Evolutionary conservation across 148 eudicot species (phyloP), one percentile per base, ranked within the genome.

Genomic region (Fagopyrum homotropicum): DNA sequence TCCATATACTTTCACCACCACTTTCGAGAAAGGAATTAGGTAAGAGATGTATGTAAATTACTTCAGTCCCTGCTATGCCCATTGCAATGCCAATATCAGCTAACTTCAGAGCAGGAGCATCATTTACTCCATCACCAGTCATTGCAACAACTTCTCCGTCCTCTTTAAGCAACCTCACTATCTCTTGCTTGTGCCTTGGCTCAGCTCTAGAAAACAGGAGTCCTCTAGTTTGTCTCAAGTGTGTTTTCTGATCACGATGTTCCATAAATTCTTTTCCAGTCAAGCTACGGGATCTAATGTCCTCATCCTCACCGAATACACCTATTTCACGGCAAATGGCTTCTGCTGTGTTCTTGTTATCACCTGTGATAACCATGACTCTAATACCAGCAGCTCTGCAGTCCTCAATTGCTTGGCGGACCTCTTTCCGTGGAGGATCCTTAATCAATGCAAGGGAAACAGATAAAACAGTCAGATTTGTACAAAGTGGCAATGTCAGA

Each of bases 51-150:
- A 8, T 63, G 51, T 35, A 70, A 75, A 26, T 22, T 72, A 86
- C 89, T 87, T 86, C 89, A 11, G 89, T 86, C 30, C 89, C 89
- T 10, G 89, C 61, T 74, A 86, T 86, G 52, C 89, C 89, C 89
- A 85, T 85, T 15, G 88, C 88, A 77, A 85, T 81, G 10, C 88
- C 88, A 43, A 85, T 85, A 79, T 85, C 89, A 69, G 89, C 89
- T 15, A 84, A 57, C 70, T 86, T 86, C 29, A 86, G 75, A 63
- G 89, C 89, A 61, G 89, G 89, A 44, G 89, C 89, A 76, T 86
- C 89, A 69, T 86, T 86, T 40, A 86, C 89, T 56, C 89, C 89
- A 82, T 86, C 89, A 19, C 89, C 89, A 8, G 89, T 86, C 89
- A 86, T 86, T 60, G 89, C 89, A 50, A 86, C 89, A 45, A 86